Conservation (phyloP, 2,329 filamentous ascomycete genomes). For the Albifimbria verrucaria region DNA sequence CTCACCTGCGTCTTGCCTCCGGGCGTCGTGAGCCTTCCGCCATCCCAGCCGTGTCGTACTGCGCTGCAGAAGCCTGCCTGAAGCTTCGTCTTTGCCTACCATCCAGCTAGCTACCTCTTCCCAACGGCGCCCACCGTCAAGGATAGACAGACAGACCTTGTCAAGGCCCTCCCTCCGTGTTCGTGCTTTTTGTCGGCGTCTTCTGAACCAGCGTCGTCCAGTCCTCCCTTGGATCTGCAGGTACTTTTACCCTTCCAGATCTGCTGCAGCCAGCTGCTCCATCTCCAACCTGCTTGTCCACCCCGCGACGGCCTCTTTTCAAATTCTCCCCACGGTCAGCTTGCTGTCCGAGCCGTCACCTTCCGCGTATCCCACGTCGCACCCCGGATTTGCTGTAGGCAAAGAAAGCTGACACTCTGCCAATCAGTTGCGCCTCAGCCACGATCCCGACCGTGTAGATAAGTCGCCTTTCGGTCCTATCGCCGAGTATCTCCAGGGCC, state of each 20-base stretch:
- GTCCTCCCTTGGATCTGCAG: slow-evolving; percentile 9
- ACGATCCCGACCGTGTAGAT: background rate
- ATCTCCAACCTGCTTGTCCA: background rate
- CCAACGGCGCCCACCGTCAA: background rate
- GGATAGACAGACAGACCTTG: background rate
- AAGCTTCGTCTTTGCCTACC: background rate
- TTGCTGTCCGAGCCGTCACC: background rate
- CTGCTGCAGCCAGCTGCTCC: background rate
- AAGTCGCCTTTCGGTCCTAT: slow-evolving; percentile 12
- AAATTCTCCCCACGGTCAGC: background rate
- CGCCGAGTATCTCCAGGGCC: slow-evolving; percentile 17
- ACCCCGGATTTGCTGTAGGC: no score
- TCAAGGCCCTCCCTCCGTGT: background rate
- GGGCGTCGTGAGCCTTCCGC: no score
- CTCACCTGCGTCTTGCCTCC: no score
- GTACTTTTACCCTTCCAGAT: slow-evolving; percentile 12
- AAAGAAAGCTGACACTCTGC: background rate
- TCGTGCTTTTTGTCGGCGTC: slow-evolving; percentile 1
- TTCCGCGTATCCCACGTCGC: no score
- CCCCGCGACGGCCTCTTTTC: background rate
- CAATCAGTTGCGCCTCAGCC: background rate
- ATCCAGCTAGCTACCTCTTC: background rate
- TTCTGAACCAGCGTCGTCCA: background rate
- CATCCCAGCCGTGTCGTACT: no score
- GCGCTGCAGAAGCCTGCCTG: no score